Evolutionary conservation across 495 filamentous ascomycete genomes (phyloP).

Genomic region (Penicillium maclennaniae): DNA sequence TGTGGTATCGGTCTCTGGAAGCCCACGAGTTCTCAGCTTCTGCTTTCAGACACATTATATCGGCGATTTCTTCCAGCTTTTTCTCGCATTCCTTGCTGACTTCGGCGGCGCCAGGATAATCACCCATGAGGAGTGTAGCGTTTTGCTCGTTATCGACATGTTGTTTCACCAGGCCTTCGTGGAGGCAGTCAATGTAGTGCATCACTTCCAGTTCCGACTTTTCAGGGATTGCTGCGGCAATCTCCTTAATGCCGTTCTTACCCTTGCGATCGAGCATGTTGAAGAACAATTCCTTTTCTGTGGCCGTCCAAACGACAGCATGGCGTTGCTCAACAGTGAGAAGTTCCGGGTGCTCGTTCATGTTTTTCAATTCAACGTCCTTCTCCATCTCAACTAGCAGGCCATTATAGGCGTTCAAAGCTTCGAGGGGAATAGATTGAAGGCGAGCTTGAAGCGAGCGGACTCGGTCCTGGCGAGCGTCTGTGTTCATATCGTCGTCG

Average conservation of each 20-base stretch:
- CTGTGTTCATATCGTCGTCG: neutral
- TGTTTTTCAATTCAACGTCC: constrained; percentile 25
- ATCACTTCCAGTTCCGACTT: constrained; percentile 74
- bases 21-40: constrained; percentile 49
- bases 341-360: constrained; percentile 8
- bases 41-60: constrained; percentile 55
- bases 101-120: constrained; percentile 71
- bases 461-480: constrained; percentile 3
- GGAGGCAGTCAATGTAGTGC: constrained; percentile 61
- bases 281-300: constrained; percentile 71
- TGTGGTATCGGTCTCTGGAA: constrained; percentile 53
- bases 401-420: constrained; percentile 45
- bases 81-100: constrained; percentile 60
- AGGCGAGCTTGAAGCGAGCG: constrained; percentile 2
- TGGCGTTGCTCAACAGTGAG: constrained; percentile 57
- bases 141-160: constrained; percentile 22
- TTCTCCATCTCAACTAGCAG: constrained; percentile 56
- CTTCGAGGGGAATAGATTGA: neutral
- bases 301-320: constrained; percentile 59
- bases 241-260: constrained; percentile 51
- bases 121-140: constrained; percentile 23
- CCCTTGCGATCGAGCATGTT: constrained; percentile 59
- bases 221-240: constrained; percentile 60
- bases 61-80: constrained; percentile 65
- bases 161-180: constrained; percentile 41